Evolutionary conservation across 768 basidiomycete genomes (phyloP).

Genomic region (Lactarius quietus): DNA sequence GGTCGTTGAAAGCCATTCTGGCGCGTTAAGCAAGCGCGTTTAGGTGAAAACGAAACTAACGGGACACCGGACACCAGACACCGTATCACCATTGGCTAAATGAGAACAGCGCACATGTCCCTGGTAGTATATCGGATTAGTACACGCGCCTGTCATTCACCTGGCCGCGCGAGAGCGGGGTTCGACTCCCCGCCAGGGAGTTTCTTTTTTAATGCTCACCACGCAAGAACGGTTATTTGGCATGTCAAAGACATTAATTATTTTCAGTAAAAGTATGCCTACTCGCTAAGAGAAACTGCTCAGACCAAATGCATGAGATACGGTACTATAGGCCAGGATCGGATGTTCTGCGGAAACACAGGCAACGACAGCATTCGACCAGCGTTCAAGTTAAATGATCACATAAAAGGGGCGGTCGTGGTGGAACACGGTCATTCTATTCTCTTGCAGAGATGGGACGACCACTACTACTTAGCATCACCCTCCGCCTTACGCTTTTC

Average conservation of each 20-base stretch:
- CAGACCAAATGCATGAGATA: background rate
- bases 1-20: conserved; percentile 41
- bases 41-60: background rate
- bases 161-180: conserved; percentile 34
- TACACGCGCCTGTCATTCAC: conserved; percentile 26
- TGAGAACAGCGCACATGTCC: background rate
- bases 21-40: background rate
- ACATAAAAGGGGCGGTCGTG: background rate
- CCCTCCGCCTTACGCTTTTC: background rate
- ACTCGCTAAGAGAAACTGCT: background rate
- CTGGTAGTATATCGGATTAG: conserved; percentile 29
- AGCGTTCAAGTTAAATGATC: no score
- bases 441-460: background rate
- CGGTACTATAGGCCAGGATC: background rate
- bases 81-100: background rate
- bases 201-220: background rate
- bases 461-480: background rate
- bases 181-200: conserved; percentile 36
- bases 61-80: no score
- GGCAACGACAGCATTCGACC: background rate
- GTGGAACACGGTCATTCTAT: background rate
- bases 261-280: background rate
- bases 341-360: background rate
- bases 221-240: no score
- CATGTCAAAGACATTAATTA: background rate